Conservation (phyloP, 2,329 filamentous ascomycete species). For the Trichoderma lentiforme region DNA sequence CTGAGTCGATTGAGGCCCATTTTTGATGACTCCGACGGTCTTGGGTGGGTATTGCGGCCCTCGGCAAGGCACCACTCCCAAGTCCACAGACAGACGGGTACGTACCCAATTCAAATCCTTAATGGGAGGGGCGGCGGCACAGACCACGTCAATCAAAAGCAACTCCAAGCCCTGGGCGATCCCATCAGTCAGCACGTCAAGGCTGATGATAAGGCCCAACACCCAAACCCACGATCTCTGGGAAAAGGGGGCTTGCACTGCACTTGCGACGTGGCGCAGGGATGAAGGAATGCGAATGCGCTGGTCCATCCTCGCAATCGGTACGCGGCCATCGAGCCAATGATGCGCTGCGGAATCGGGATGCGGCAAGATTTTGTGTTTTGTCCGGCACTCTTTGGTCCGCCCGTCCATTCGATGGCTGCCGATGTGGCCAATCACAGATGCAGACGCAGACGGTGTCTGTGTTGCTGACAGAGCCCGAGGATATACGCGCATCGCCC, state of each 20-base stretch:
- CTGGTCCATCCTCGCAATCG: not conserved
- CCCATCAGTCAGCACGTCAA: constrained; percentile 1
- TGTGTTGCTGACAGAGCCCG: constrained; percentile 2
- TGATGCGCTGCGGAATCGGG: not conserved
- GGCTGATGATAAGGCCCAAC: not conserved
- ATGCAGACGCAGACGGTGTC: not conserved
- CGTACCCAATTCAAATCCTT: not conserved
- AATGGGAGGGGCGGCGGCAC: constrained; percentile 13
- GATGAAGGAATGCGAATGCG: not conserved
- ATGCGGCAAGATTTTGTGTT: not conserved
- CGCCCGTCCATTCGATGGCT: not conserved
- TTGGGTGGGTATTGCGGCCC: not conserved
- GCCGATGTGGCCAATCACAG: not conserved
- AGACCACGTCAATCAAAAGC: not conserved
- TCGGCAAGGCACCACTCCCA: not conserved
- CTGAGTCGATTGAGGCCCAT: not conserved
- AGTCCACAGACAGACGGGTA: no score
- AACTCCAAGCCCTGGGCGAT: not conserved
- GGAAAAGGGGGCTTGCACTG: not conserved
- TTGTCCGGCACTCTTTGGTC: not conserved
- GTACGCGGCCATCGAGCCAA: not conserved
- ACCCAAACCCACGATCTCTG: not conserved
- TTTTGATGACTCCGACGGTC: not conserved
- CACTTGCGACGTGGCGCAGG: constrained; percentile 9
- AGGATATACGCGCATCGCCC: constrained; percentile 1